These are phyloP conservation scores for Colletotrichum caudatum DNA, from an alignment of 2,329 filamentous ascomycete species.

Conservation along the genomic window DNA sequence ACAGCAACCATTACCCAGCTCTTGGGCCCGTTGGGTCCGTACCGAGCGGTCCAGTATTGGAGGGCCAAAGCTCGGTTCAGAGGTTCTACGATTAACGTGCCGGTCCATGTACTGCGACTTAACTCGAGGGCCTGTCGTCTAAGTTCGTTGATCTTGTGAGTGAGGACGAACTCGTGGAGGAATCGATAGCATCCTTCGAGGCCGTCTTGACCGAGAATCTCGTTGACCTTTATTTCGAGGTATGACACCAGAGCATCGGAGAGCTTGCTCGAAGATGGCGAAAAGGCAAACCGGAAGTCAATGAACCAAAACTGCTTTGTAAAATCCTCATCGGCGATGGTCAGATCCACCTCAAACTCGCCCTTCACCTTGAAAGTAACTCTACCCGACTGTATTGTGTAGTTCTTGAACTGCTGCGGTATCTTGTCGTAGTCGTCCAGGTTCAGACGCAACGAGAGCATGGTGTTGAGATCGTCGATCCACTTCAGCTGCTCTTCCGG, in stretches of 20 bases:
- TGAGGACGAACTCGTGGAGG: constrained; percentile 88
- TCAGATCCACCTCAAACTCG: constrained; percentile 94
- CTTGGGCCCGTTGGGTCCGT: constrained; percentile 70
- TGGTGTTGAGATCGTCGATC: constrained; percentile 84
- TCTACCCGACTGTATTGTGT: constrained; percentile 84
- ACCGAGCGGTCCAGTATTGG: constrained; percentile 87
- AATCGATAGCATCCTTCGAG: constrained; percentile 85
- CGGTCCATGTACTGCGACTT: constrained; percentile 78
- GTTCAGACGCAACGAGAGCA: constrained; percentile 85
- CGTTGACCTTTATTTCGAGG: constrained; percentile 80
- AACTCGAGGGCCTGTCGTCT: constrained; percentile 81
- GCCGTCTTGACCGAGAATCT: constrained; percentile 75
- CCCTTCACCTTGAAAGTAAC: constrained; percentile 86
- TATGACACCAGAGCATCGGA: constrained; percentile 72
- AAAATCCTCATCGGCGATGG: constrained; percentile 87
- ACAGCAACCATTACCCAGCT: constrained; percentile 94
- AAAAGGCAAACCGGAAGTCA: constrained; percentile 87
- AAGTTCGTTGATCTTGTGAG: constrained; percentile 88
- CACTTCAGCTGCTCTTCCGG: constrained; percentile 79
- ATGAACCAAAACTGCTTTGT: constrained; percentile 93
- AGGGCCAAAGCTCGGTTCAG: constrained; percentile 86
- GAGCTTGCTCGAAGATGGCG: constrained; percentile 72
- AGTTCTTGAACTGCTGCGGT: constrained; percentile 81
- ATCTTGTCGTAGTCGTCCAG: constrained; percentile 83
- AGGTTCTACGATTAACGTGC: constrained; percentile 80